Conservation (phyloP, 139 green algal genomes). For the Volvox reticuliferus region DNA sequence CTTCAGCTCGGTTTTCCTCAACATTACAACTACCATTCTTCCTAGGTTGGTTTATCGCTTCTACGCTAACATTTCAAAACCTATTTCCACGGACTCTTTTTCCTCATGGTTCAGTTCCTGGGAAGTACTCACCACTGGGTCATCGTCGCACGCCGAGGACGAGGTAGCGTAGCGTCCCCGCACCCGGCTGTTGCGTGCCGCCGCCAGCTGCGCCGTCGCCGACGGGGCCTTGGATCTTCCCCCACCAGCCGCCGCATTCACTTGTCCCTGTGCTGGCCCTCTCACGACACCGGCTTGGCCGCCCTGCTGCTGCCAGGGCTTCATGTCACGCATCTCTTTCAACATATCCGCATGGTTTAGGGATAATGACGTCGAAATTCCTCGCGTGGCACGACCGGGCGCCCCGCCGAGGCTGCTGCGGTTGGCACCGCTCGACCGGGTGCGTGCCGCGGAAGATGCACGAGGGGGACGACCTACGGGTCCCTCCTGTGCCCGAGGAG, state of each 20-base stretch:
- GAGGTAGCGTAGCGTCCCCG: not conserved
- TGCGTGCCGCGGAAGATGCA: not conserved
- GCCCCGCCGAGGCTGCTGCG: not conserved
- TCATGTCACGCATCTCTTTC: not conserved
- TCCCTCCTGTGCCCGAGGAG: no score
- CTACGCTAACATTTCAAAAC: no score
- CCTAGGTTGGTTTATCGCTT: no score
- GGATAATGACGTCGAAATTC: not conserved
- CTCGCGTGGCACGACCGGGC: not conserved
- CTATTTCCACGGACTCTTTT: no score
- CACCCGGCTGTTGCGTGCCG: slow-evolving; percentile 9
- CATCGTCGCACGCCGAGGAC: not conserved
- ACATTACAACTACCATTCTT: no score
- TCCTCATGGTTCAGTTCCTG: no score
- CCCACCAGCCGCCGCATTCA: not conserved
- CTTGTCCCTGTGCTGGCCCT: not conserved
- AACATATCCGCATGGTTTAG: not conserved
- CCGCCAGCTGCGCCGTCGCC: slow-evolving; percentile 11
- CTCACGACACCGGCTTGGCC: not conserved
- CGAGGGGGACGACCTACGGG: not conserved
- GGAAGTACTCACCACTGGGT: not conserved
- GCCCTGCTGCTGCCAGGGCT: not conserved
- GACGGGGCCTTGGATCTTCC: not conserved
- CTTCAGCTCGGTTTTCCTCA: no score
- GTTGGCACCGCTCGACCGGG: not conserved